These are phyloP conservation scores for Phytophthora parvispora DNA, from an alignment of 352 stramenopile genomes.

Conservation along the genomic window DNA sequence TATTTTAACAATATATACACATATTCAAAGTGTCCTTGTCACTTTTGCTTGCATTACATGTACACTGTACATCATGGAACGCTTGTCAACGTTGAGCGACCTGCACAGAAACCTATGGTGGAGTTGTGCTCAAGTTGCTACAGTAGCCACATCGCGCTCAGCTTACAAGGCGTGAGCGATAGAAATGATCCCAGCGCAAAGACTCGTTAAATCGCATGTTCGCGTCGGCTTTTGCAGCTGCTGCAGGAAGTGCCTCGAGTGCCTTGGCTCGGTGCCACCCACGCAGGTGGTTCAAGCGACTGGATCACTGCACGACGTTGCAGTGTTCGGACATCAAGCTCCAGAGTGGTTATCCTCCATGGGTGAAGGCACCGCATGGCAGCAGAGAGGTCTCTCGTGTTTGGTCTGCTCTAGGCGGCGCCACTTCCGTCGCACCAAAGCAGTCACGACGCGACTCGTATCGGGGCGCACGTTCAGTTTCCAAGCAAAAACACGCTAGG, in stretches of 20 bases:
- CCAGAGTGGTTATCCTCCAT: background rate
- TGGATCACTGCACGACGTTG: background rate
- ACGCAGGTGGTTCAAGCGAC: conserved; percentile 10
- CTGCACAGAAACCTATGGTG: too few species aligned
- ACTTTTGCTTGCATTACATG: too few species aligned
- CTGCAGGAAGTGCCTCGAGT: conserved; percentile 19
- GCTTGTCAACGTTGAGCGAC: too few species aligned
- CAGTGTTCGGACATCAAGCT: background rate
- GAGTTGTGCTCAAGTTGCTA: too few species aligned
- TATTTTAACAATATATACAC: too few species aligned
- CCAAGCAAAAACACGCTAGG: conserved; percentile 9
- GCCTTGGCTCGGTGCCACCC: too few species aligned
- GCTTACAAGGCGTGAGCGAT: conserved; percentile 6
- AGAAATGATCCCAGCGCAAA: conserved; percentile 17
- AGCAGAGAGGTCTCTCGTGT: conserved; percentile 7
- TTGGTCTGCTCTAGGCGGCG: conserved; percentile 1
- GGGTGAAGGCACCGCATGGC: background rate
- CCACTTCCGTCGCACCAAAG: conserved; percentile 4
- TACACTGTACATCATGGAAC: too few species aligned
- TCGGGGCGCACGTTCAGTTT: too few species aligned
- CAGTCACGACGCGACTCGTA: too few species aligned
- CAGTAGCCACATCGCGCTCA: conserved; percentile 5
- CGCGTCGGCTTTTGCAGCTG: background rate
- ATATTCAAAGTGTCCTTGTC: too few species aligned
- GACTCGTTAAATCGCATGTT: background rate